Conservation (phyloP, 2,329 filamentous ascomycete genomes). For the Botrytis medusae region DNA sequence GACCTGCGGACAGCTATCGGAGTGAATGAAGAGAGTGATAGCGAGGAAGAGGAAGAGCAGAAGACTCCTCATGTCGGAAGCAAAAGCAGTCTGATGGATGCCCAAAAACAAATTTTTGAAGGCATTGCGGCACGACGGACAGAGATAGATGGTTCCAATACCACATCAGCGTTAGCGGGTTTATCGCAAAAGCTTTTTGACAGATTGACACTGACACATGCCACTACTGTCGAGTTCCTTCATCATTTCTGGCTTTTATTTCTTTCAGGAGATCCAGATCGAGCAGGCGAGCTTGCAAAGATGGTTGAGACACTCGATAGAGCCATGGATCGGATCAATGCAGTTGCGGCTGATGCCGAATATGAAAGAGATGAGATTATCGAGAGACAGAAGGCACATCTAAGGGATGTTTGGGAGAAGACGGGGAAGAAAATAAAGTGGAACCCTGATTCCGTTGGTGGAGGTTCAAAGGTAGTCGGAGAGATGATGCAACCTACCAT, state of each 20-base stretch:
- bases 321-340: slow-evolving; percentile 75
- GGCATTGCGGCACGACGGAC: slow-evolving; percentile 62
- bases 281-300: slow-evolving; percentile 76
- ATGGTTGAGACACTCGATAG: slow-evolving; percentile 78
- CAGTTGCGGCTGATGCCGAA: slow-evolving; percentile 79
- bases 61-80: slow-evolving; percentile 65
- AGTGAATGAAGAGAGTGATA: slow-evolving; percentile 68
- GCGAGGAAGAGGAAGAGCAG: slow-evolving; percentile 58
- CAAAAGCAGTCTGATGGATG: slow-evolving; percentile 61
- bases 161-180: slow-evolving; percentile 41
- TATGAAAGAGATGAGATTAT: slow-evolving; percentile 67
- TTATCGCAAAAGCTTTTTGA: slow-evolving; percentile 56
- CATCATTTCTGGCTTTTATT: slow-evolving; percentile 96
- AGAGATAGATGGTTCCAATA: slow-evolving; percentile 52
- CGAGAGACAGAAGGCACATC: slow-evolving; percentile 65
- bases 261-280: slow-evolving; percentile 79
- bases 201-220: slow-evolving; percentile 73
- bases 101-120: slow-evolving; percentile 65
- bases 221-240: slow-evolving; percentile 92
- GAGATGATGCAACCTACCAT: slow-evolving; percentile 75
- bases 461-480: slow-evolving; percentile 73
- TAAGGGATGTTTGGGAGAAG: slow-evolving; percentile 66
- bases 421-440: slow-evolving; percentile 74
- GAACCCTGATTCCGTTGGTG: slow-evolving; percentile 66
- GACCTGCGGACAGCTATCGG: slow-evolving; percentile 65